These are phyloP conservation scores for Mortierella sp. DNA, from an alignment of 371 early-diverging fungal genomes.

Conservation along the genomic window DNA sequence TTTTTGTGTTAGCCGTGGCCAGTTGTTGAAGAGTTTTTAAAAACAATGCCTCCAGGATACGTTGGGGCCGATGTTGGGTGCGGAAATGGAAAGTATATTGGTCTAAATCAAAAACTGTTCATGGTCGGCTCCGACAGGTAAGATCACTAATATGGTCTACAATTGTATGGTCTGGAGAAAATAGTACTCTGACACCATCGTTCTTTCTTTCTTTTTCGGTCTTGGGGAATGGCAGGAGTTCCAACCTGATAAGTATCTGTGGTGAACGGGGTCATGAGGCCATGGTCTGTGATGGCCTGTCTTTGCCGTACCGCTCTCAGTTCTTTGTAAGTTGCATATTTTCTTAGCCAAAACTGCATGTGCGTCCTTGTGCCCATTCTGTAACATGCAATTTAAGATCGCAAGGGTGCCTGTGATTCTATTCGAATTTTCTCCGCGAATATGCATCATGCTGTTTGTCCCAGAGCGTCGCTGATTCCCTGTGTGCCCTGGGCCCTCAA, in stretches of 20 bases:
- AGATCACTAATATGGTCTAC: neutral
- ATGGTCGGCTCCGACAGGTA: constrained; percentile 91
- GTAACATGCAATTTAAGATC: too few species aligned
- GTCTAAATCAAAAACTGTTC: constrained; percentile 78
- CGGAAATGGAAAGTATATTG: constrained; percentile 98
- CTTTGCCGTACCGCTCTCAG: constrained; percentile 77
- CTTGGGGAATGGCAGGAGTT: constrained; percentile 61
- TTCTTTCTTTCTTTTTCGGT: neutral
- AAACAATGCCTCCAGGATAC: constrained; percentile 67
- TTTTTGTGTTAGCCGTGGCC: constrained; percentile 88
- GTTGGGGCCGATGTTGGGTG: constrained; percentile 96
- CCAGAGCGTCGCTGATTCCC: neutral
- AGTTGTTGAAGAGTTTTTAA: constrained; percentile 88
- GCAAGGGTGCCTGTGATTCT: constrained; percentile 8
- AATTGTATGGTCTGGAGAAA: neutral
- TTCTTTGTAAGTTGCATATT: constrained; percentile 67
- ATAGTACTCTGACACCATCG: neutral
- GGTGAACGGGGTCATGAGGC: constrained; percentile 82
- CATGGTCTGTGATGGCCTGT: constrained; percentile 86
- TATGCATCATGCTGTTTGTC: constrained; percentile 1
- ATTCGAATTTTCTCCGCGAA: constrained; percentile 1
- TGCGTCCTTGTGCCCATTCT: too few species aligned
- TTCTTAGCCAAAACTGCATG: neutral
- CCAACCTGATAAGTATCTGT: constrained; percentile 83
- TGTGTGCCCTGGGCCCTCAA: too few species aligned